Evolutionary conservation across 306 rosid species (phyloP).

Genomic region (Lathyrus sativus): DNA sequence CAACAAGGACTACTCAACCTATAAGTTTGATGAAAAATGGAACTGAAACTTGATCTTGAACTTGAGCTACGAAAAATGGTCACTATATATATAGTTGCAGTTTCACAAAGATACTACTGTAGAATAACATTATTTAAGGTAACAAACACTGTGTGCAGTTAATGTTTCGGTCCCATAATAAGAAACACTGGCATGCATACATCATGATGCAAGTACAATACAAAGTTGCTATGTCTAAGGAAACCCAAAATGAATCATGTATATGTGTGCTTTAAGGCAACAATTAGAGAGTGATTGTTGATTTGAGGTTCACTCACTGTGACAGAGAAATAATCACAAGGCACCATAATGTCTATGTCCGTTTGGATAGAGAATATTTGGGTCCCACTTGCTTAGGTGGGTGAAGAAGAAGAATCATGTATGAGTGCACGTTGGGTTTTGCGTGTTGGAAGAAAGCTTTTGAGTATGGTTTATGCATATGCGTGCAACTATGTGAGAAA

Average conservation of each 20-base stretch:
- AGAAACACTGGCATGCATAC: conserved; percentile 32
- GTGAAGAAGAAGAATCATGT: conserved; percentile 52
- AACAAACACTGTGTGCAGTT: conserved; percentile 44
- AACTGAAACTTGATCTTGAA: conserved; percentile 13
- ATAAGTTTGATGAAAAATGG: conserved; percentile 30
- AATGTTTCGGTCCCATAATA: conserved; percentile 25
- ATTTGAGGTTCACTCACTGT: conserved; percentile 44
- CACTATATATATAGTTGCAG: conserved; percentile 57
- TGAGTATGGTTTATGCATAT: conserved; percentile 52
- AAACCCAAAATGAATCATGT: conserved; percentile 40
- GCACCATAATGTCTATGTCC: not conserved
- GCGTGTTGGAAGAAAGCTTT: conserved; percentile 73
- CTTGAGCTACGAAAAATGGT: conserved; percentile 35
- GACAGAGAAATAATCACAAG: conserved; percentile 39
- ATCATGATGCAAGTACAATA: conserved; percentile 46
- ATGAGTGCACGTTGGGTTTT: conserved; percentile 80
- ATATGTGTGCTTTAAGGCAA: not conserved
- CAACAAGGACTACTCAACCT: conserved; percentile 79
- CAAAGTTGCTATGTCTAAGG: conserved; percentile 48
- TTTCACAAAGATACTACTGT: conserved; percentile 15
- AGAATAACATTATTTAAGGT: conserved; percentile 9
- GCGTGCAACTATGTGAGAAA: conserved; percentile 34
- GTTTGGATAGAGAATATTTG: conserved; percentile 42
- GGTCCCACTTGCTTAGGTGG: conserved; percentile 39
- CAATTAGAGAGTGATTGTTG: not conserved